Evolutionary conservation across 345 rosid species (phyloP), one percentile per base, ranked within the genome.

Genomic region (Hibiscus tridactylites): DNA sequence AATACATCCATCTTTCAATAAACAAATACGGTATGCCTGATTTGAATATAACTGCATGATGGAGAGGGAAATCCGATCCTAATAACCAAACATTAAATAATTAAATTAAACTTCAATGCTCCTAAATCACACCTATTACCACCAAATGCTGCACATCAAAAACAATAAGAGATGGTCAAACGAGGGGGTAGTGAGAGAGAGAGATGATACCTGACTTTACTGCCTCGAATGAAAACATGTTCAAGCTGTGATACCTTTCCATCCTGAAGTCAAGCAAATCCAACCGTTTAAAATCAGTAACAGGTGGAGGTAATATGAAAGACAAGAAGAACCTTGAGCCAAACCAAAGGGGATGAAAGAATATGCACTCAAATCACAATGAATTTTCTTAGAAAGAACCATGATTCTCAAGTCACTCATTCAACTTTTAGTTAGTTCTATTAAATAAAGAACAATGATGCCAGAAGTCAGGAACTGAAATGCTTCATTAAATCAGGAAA

Each of bases 161-260:
- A 47, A 49, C 11, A 70, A 47, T 5, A 29, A 15, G 6, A 61
- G 17, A 4, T 3, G 33, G 3, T 11, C n/a, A 49, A 15, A 0
- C 5, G 5, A 15, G n/a, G 57, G 16, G 57, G 12, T 10, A 9
- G 54, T 21, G 12, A 16, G 17, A 9, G 44, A 8, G 29, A 3
- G 5, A 24, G 12, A 3, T 7, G 7, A 11, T 79, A 95, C 97
- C 99, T 90, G 85, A 95, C 99, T 92, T 95, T 95, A 81, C 97
- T 92, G 56, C 99, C 97, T 49, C 99, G 85, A 47, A 95, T 92
- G 56, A 95, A 95, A 61, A 95, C 88, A 85, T 95, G 99, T 84
- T 95, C 99, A 73, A 95, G 99, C 79, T 88, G 96, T 29, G 99
- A 92, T 53, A 92, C 84, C 82, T 90, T 92, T 71, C 98, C 97